A percentile compares a stretch with the other conserved stretches of the same genome.
phyloP scores from a whole-genome alignment of 352 stramenopile species.

The Pythium coloratum region DNA sequence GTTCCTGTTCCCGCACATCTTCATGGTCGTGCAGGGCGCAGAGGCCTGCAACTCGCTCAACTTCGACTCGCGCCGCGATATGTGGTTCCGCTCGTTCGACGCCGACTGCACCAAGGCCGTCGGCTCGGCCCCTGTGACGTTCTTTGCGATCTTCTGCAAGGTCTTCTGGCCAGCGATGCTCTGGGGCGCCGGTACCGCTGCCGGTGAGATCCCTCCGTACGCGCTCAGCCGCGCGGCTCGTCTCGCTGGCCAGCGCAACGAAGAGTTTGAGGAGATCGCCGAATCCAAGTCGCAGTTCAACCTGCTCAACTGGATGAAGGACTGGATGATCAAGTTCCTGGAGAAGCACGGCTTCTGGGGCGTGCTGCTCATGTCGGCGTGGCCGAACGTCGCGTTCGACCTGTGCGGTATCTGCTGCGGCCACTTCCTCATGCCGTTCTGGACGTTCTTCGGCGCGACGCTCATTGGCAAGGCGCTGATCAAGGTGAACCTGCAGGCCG shows the following conservation, averaged over 20 bases:
- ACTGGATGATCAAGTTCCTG: slow-evolving; percentile 93
- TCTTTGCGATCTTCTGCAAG: slow-evolving; percentile 88
- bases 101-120: slow-evolving; percentile 55
- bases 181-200: slow-evolving; percentile 92
- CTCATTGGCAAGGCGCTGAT: slow-evolving; percentile 93
- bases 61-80: slow-evolving; percentile 88
- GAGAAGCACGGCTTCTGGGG: slow-evolving; percentile 92
- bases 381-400: slow-evolving; percentile 94
- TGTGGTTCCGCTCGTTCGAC: slow-evolving; percentile 90
- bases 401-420: slow-evolving; percentile 94
- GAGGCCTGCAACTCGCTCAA: slow-evolving; percentile 86
- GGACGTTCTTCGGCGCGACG: slow-evolving; percentile 94
- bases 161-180: slow-evolving; percentile 90
- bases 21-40: slow-evolving; percentile 88
- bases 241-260: slow-evolving; percentile 81
- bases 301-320: slow-evolving; percentile 90
- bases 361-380: slow-evolving; percentile 93
- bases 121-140: slow-evolving; percentile 60
- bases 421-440: slow-evolving; percentile 94
- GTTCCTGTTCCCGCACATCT: slow-evolving; percentile 95
- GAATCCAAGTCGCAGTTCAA: slow-evolving; percentile 85
- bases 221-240: slow-evolving; percentile 87
- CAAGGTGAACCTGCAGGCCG: slow-evolving; percentile 90
- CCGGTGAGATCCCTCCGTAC: slow-evolving; percentile 94
- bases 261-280: slow-evolving; percentile 89